Percentiles rank a stretch among this genome's conserved stretches.
Conservation (phyloP, 2,329 filamentous ascomycete genomes). For the Talaromyces sp. region DNA sequence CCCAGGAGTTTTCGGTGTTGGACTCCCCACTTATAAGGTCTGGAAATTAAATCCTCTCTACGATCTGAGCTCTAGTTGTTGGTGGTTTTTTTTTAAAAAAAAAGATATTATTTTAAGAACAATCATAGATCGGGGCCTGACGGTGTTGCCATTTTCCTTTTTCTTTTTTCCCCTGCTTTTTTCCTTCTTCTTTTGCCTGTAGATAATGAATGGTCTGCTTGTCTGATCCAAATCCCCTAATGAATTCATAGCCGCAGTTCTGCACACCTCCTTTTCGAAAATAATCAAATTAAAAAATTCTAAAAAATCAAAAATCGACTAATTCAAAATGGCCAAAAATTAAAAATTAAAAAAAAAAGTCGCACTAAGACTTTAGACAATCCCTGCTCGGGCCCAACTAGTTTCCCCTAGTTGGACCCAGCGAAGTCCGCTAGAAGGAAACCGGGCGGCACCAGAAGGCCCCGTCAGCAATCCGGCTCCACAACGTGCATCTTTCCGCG, state of each 20-base stretch:
- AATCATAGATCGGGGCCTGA: too few relatives aligned
- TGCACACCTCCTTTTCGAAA: too few relatives aligned
- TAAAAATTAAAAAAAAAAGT: neutral
- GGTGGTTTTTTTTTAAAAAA: neutral
- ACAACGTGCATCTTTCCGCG: slow-evolving; percentile 35
- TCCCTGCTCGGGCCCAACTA: slow-evolving; percentile 9
- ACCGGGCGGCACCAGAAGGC: slow-evolving; percentile 38
- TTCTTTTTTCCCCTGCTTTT: too few relatives aligned
- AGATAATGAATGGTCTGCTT: too few relatives aligned
- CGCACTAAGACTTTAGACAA: slow-evolving; percentile 1
- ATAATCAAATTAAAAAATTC: too few relatives aligned
- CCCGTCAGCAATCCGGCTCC: slow-evolving; percentile 35
- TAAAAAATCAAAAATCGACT: neutral
- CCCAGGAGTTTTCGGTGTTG: too few relatives aligned
- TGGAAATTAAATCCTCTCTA: slow-evolving; percentile 11
- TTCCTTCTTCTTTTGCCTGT: neutral
- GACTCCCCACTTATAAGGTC: slow-evolving; percentile 2
- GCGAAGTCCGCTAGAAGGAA: slow-evolving; percentile 34
- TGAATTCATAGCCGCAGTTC: neutral
- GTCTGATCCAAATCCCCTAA: too few relatives aligned
- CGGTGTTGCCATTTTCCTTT: too few relatives aligned
- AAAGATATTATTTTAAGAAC: neutral
- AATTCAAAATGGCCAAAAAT: neutral
- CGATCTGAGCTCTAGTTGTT: neutral
- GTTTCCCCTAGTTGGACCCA: slow-evolving; percentile 24